phyloP scores from a whole-genome alignment of 768 basidiomycete species.

The Leccinum broughii region DNA sequence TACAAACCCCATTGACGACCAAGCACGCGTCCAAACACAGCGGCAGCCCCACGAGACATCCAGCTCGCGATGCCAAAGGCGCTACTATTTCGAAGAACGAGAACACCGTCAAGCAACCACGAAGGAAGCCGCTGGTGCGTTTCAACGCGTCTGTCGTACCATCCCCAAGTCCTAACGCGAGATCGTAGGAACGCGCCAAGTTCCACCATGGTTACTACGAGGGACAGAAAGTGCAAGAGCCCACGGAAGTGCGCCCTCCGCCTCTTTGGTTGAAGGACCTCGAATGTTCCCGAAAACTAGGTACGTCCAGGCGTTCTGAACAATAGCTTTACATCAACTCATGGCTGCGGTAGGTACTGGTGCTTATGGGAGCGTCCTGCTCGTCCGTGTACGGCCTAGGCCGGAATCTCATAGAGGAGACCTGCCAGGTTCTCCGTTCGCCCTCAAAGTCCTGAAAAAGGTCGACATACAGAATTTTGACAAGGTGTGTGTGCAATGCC shows the following conservation, averaged over 20 bases:
- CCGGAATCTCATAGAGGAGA: slow-evolving; percentile 35
- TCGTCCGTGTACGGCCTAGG: slow-evolving; percentile 38
- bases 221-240: slow-evolving; percentile 24
- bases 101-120: slow-evolving; percentile 6
- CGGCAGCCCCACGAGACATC: slow-evolving; percentile 10
- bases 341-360: slow-evolving; percentile 39
- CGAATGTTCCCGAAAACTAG: slow-evolving; percentile 44
- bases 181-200: slow-evolving; percentile 18
- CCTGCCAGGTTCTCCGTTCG: slow-evolving; percentile 40
- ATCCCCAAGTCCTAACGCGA: slow-evolving; percentile 2
- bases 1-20: slow-evolving; percentile 8
- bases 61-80: slow-evolving; percentile 13
- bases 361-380: slow-evolving; percentile 41
- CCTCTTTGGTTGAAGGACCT: slow-evolving; percentile 39
- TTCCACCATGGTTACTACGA: slow-evolving; percentile 13
- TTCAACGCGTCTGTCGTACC: neutral
- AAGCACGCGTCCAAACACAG: slow-evolving; percentile 9
- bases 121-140: slow-evolving; percentile 8
- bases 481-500: slow-evolving; percentile 19
- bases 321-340: neutral
- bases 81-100: slow-evolving; percentile 6
- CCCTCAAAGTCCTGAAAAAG: slow-evolving; percentile 46
- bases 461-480: slow-evolving; percentile 35
- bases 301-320: slow-evolving; percentile 20
- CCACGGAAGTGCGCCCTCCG: slow-evolving; percentile 38